phyloP scores from a whole-genome alignment of 192 early-diverging fungal genomes.

The Podila clonocystis region DNA sequence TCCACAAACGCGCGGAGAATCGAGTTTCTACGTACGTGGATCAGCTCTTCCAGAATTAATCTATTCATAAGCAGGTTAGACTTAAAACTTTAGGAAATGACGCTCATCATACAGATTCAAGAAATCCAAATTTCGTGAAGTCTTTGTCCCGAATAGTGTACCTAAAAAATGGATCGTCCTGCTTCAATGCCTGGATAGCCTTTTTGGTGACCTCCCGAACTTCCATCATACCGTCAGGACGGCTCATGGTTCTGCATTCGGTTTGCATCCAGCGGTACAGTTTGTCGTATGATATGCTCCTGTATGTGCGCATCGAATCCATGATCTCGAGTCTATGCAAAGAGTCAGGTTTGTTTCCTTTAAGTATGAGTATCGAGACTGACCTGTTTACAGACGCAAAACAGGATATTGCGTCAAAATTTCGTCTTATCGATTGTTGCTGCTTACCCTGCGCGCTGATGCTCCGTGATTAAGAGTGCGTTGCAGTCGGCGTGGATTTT shows the following conservation, averaged over 20 bases:
- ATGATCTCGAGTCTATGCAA: slow-evolving; percentile 74
- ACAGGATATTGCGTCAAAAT: background rate
- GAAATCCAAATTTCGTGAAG: no score
- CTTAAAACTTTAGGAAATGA: no score
- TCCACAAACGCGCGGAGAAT: slow-evolving; percentile 76
- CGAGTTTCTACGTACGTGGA: slow-evolving; percentile 70
- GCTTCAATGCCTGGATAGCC: slow-evolving; percentile 73
- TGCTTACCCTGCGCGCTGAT: slow-evolving; percentile 78
- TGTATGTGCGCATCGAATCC: slow-evolving; percentile 73
- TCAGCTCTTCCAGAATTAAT: slow-evolving; percentile 78
- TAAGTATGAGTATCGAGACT: background rate
- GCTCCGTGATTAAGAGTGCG: slow-evolving; percentile 74
- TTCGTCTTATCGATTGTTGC: background rate
- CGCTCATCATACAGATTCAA: no score
- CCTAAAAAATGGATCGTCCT: slow-evolving; percentile 81
- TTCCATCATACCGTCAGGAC: slow-evolving; percentile 72
- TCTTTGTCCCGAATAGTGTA: slow-evolving; percentile 32
- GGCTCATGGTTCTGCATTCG: slow-evolving; percentile 72
- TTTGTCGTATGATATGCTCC: slow-evolving; percentile 80
- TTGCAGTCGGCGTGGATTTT: slow-evolving; percentile 80
- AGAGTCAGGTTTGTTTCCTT: background rate
- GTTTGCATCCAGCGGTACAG: slow-evolving; percentile 79
- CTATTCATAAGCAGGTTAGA: slow-evolving; percentile 33
- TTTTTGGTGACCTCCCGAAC: slow-evolving; percentile 68
- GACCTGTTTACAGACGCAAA: background rate